phyloP scores from a whole-genome alignment of 495 filamentous ascomycete species.

The Aspergillus affinis region DNA sequence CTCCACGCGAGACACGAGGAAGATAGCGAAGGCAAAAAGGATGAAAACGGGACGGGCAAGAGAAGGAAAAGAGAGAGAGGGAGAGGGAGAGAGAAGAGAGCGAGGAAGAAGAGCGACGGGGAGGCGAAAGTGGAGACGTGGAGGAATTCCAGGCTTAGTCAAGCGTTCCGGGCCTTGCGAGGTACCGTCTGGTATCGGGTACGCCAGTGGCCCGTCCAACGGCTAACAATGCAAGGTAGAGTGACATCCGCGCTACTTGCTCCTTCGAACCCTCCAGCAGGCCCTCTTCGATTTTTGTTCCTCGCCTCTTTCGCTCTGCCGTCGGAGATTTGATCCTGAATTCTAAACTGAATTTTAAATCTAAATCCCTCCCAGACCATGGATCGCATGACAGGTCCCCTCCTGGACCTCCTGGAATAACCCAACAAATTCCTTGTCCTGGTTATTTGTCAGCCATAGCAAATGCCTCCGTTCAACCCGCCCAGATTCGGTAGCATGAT shows the following conservation, averaged over 20 bases:
- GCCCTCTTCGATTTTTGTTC: neutral
- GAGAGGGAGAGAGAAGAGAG: slow-evolving; percentile 14
- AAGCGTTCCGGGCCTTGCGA: slow-evolving; percentile 6
- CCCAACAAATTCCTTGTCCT: neutral
- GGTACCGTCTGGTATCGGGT: neutral
- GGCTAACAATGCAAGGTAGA: neutral
- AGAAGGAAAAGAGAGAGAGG: slow-evolving; percentile 14
- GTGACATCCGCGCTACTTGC: neutral
- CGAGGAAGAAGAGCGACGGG: slow-evolving; percentile 11
- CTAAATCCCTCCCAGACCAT: neutral
- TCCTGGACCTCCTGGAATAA: neutral
- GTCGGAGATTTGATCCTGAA: neutral
- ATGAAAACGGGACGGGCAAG: slow-evolving; percentile 7
- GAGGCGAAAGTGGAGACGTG: slow-evolving; percentile 18
- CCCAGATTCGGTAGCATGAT: too few relatives aligned
- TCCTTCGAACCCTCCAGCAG: too few relatives aligned
- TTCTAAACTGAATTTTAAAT: neutral
- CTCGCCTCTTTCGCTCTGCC: neutral
- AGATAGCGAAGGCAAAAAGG: slow-evolving; percentile 4
- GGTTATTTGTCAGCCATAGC: neutral
- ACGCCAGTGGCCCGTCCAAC: neutral
- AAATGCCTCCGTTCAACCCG: neutral
- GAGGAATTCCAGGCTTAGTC: slow-evolving; percentile 12
- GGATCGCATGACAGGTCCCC: neutral
- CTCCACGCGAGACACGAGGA: neutral